Base-by-base conservation (phyloP, 139 green algal genomes). In the Closterium sp. region DNA sequence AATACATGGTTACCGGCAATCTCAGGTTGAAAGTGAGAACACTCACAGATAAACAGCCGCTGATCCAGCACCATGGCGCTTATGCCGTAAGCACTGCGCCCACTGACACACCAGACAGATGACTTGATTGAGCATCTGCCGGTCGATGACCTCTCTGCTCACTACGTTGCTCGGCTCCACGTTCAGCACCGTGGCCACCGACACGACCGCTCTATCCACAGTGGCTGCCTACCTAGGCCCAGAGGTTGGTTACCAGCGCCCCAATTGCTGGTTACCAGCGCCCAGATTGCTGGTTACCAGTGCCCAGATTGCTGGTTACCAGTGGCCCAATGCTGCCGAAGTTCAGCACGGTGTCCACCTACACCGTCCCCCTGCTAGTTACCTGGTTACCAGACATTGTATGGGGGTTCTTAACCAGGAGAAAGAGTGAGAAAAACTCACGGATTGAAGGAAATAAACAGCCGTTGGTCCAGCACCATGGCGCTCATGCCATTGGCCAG, bases 61-160 rank as follows among this genome's bases (percentile, higher is more conserved):
- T 99, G 97, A 95, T 99, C 97, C 91, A 99, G 99, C 19, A 99
- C 98, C 96, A 99, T 99, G n/a, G 97, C 97, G n/a, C n/a, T n/a
- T n/a, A n/a, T n/a, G n/a, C n/a, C n/a, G n/a, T n/a, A n/a, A n/a
- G n/a, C n/a, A n/a, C n/a, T n/a, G n/a, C n/a, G n/a, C n/a, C 98
- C 98, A 91, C 98, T 99, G 21, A 97, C 97, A 31, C n/a, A n/a
- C n/a, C n/a, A 96, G 88, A 87, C 94, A 96, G 30, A 96, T 91
- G 87, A 99, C 97, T 0, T 94, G 95, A 91, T 98, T 98, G 69
- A 98, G 98, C 16, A 97, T 98, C 36, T 97, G 96, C 30, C 96
- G 93, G 94, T 99, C 98, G 33, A 99, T 96, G 55, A 99, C 96
- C 87, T 98, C 96, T 12, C 98, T 98, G 31, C 95, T 97, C 21